A percentile compares a stretch with the other conserved stretches of the same genome.
Evolutionary conservation across 2,329 filamentous ascomycete genomes (phyloP).

Genomic region (Alternaria tenuissima): DNA sequence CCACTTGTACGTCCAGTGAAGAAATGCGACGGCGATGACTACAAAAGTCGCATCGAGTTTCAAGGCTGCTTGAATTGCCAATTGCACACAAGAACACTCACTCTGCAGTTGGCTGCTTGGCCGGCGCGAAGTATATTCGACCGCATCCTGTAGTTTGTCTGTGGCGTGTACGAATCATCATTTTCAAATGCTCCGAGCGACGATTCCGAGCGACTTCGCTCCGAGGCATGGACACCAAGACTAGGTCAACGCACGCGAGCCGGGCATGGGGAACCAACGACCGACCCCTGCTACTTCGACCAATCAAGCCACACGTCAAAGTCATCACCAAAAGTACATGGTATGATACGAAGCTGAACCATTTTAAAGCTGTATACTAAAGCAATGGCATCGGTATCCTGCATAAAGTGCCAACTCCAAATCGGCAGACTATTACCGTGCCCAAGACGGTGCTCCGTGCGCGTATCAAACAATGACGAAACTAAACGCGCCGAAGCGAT

Average conservation of each 20-base stretch:
- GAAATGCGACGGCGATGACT: constrained; percentile 6
- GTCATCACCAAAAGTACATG: constrained; percentile 12
- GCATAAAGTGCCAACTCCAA: constrained; percentile 11
- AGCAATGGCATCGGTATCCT: constrained; percentile 18
- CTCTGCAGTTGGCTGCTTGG: constrained; percentile 44
- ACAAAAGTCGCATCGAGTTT: background rate
- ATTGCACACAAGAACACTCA: constrained; percentile 25
- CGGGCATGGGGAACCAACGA: constrained; percentile 26
- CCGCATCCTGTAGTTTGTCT: constrained; percentile 43
- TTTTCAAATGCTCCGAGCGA: background rate
- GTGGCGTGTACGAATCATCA: constrained; percentile 17
- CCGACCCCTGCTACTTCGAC: constrained; percentile 19
- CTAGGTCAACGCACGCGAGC: constrained; percentile 19
- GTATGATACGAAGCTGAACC: background rate
- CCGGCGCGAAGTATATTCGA: constrained; percentile 43
- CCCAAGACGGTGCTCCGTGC: background rate
- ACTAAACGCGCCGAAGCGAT: constrained; percentile 13
- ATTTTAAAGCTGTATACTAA: background rate
- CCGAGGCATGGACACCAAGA: constrained; percentile 4
- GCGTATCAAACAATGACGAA: background rate
- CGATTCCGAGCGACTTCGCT: constrained; percentile 38
- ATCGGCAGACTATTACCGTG: constrained; percentile 5
- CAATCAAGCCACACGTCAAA: constrained; percentile 31
- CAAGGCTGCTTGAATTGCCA: background rate
- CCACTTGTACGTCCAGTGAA: background rate